These are phyloP conservation scores for Stephanodiscus triporus DNA, from an alignment of 108 stramenopile genomes.

Conservation along the genomic window DNA sequence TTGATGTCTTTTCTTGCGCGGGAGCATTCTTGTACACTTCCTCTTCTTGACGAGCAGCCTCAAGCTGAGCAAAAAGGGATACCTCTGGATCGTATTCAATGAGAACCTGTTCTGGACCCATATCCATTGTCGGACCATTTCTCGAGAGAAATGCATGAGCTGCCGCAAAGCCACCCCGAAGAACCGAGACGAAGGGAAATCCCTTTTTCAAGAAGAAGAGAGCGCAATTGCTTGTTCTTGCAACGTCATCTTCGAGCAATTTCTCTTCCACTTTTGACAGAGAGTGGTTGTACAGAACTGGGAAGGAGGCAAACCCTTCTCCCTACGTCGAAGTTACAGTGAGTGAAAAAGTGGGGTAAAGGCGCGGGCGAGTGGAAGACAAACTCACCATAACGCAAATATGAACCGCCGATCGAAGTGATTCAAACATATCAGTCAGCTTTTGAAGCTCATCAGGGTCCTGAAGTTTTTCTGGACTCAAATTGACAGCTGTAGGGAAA, in stretches of 20 bases:
- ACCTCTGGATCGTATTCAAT: constrained; percentile 72
- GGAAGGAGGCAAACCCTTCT: constrained; percentile 82
- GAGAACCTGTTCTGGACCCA: constrained; percentile 61
- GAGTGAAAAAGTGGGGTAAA: not conserved
- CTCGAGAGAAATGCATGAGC: constrained; percentile 83
- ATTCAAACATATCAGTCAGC: constrained; percentile 79
- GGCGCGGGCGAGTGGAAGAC: not conserved
- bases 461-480: constrained; percentile 68
- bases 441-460: constrained; percentile 68
- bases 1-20: constrained; percentile 68
- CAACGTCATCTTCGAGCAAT: constrained; percentile 75
- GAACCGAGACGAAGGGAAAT: constrained; percentile 90
- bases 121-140: constrained; percentile 49
- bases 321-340: constrained; percentile 35
- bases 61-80: constrained; percentile 81
- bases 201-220: constrained; percentile 90
- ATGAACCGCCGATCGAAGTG: constrained; percentile 77
- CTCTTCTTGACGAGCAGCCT: constrained; percentile 61
- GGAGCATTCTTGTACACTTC: constrained; percentile 59
- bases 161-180: constrained; percentile 90
- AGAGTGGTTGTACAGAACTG: constrained; percentile 66
- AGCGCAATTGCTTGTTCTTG: constrained; percentile 75
- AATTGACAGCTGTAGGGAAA: constrained; percentile 71
- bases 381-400: constrained; percentile 62
- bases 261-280: constrained; percentile 54